Conservation (phyloP, 176 grass and related monocot genomes). For the Olyra latifolia region DNA sequence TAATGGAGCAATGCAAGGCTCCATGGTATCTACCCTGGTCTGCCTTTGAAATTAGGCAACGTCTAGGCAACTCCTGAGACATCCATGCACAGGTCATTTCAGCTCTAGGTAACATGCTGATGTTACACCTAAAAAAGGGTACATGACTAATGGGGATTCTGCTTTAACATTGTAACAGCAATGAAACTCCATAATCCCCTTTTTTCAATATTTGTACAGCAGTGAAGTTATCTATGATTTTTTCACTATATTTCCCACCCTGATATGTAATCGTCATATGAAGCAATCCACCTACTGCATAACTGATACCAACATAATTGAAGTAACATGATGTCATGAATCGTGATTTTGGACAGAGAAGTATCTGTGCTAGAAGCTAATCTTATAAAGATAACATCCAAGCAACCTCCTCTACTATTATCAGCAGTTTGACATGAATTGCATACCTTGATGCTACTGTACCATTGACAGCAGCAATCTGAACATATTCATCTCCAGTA, state of each 20-base stretch:
- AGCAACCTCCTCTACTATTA: conserved; percentile 27
- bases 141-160: background rate
- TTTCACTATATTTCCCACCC: background rate
- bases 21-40: too few relatives aligned
- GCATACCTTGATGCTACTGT: conserved; percentile 77
- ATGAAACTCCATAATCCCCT: background rate
- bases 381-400: conserved; percentile 1
- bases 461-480: conserved; percentile 89
- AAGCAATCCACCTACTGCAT: conserved; percentile 5
- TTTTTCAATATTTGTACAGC: background rate
- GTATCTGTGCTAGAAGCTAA: background rate
- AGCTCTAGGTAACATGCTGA: background rate
- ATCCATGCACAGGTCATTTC: too few relatives aligned
- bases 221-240: background rate
- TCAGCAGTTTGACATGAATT: conserved; percentile 15
- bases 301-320: background rate
- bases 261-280: background rate
- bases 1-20: too few relatives aligned
- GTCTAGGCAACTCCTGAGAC: too few relatives aligned
- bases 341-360: conserved; percentile 6
- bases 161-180: background rate
- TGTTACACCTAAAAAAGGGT: background rate
- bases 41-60: too few relatives aligned
- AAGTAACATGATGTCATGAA: background rate
- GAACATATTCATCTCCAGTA: conserved; percentile 93